Base-by-base conservation (phyloP, 1,139 yeast genomes). In the Lodderomyces jiufengensis region DNA sequence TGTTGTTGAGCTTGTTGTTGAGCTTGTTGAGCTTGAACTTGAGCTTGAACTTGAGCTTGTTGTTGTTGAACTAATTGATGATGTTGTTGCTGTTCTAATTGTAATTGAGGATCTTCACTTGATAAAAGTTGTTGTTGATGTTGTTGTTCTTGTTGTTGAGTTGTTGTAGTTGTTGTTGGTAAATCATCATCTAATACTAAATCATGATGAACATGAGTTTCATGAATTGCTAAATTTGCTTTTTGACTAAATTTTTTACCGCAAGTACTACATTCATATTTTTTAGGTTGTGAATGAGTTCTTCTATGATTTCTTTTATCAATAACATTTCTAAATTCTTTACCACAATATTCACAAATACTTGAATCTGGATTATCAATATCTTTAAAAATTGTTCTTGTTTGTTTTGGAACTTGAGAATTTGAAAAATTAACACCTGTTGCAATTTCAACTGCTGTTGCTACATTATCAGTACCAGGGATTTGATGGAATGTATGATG, bases 161-260 rank as follows among this genome's bases (percentile, higher is more conserved):
- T 8, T 29, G 25, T 23, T 29, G 23, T 11, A 9, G 14, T 13
- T 8, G 12, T 5, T 30, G 27, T 24, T 24, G 15, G 22, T 9
- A 14, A 22, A n/a, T 32, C 37, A 22, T 36, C 39, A 24, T 39
- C 38, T 15, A 42, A 33, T 13, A 46, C 40, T 24, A 47, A 39
- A 39, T 47, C 50, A 27, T 43, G 46, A 37, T 47, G 51, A 16
- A 47, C 46, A 21, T 41, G 42, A 8, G 47, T 44, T 36, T 34
- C 31, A 34, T 47, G 51, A 20, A 42, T 38, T 9, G 40, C 37
- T 24, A 47, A 43, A 32, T 47, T 47, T 10, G 48, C 34, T 44
- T 45, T 54, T 38, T 55, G 61, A 37, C 50, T 50, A 38, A 54
- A 55, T 16, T 47, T 43, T 18, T 55, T 53, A 29, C 45, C 47